Percentiles rank a stretch among this genome's conserved stretches.
Evolutionary conservation across 1,284 basidiomycete genomes (phyloP).

Genomic region (Leccinum angustisporum): DNA sequence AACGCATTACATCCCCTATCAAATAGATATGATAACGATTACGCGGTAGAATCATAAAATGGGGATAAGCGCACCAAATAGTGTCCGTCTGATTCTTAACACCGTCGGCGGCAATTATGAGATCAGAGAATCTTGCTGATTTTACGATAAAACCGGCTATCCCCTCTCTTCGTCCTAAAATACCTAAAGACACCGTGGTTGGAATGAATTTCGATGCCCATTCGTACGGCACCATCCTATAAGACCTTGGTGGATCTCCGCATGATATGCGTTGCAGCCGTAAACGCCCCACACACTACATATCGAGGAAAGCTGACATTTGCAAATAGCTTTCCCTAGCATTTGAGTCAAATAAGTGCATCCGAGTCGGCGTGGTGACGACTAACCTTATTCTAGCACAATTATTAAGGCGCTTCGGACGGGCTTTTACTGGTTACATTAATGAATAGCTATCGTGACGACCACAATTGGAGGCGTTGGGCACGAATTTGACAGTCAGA

Average conservation of each 20-base stretch:
- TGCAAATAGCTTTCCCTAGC: constrained; percentile 8
- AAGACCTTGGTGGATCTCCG: constrained; percentile 18
- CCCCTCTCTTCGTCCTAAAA: constrained; percentile 15
- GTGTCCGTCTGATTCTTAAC: constrained; percentile 25
- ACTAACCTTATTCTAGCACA: constrained; percentile 22
- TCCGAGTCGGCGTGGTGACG: constrained; percentile 8
- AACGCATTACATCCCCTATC: constrained; percentile 26
- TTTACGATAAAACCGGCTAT: constrained; percentile 18
- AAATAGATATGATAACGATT: constrained; percentile 3
- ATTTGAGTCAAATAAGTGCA: constrained; percentile 15
- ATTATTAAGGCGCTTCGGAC: constrained; percentile 14
- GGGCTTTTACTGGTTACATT: constrained; percentile 20
- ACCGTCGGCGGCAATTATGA: constrained; percentile 31
- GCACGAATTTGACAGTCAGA: constrained; percentile 7
- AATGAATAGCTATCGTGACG: constrained; percentile 16
- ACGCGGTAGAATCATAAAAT: neutral
- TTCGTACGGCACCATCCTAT: constrained; percentile 6
- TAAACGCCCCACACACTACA: constrained; percentile 6
- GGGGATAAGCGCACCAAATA: constrained; percentile 23
- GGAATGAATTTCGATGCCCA: constrained; percentile 9
- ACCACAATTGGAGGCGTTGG: constrained; percentile 3
- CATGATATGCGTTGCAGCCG: constrained; percentile 21
- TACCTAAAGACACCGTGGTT: constrained; percentile 14
- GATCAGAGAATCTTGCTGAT: constrained; percentile 20
- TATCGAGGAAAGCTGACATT: constrained; percentile 8